Evolutionary conservation across 495 filamentous ascomycete genomes (phyloP), one percentile per base, ranked within the genome.

Genomic region (Friedmanniomyces simplex): DNA sequence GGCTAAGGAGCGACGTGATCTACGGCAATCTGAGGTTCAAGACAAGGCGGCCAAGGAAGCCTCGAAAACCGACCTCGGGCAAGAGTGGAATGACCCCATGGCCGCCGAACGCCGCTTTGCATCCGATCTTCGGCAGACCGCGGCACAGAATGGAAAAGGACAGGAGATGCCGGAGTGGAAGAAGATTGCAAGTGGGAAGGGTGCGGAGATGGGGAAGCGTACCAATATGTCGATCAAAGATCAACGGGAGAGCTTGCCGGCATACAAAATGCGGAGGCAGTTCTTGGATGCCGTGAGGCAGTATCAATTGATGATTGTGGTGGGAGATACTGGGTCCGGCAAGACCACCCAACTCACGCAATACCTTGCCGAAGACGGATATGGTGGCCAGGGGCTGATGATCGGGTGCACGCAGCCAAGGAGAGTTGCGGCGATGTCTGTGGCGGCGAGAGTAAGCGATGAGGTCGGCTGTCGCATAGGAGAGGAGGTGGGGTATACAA

Each of bases 41-140:
- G 87, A 89, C 39, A 85, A 85, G 58, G 88, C 89, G 3, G 84
- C 84, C 0, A 82, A 95, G 63, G 82, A 86, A 58, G 82, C 87
- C 2, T 74, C 82, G 3, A 82, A 89, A 59, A 86, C 93, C 11
- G 91, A 98, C 64, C 79, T 99, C 5, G 82, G 84, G 45, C 84
- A 87, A 0, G 90, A 96, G 68, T 99, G 93, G 93, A 82, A 96
- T 54, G 93, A 99, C 71, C 93, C 93, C 0, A 95, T 99, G 90
- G 84, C 91, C 1, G 86, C 90, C 48, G 77, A 87, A 57, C 78
- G 87, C 25, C 84, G 91, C 60, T 97, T 97, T 71, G 94, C 91
- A 2, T 80, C 81, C 52, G 94, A 96, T 62, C 67, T 97, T 21
- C 78, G 86, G 43, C 82, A 75, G 55, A 68, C 77, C 1, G 74